Base-by-base conservation (phyloP, 2,329 filamentous ascomycete species). In the Claviceps sp. region DNA sequence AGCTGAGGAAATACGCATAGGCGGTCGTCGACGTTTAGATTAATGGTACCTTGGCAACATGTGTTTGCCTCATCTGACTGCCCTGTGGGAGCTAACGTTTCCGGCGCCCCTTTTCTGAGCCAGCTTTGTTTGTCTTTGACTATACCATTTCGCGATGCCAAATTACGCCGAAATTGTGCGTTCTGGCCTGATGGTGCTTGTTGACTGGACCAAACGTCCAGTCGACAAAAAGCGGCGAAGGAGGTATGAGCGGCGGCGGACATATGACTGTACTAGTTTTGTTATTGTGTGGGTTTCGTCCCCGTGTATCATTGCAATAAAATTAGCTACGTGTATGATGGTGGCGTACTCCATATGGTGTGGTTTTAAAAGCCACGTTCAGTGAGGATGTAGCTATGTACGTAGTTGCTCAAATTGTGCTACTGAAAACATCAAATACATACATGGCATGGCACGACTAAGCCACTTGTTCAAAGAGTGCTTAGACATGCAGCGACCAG, bases 1-100 rank as follows among this genome's bases (percentile, higher is more conserved):
- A 68, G 66, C 53, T 68, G 48, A 63, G 66, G 44, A 65, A 66
- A 58, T 68, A 68, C 53, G 62, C 58, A 24, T 67, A 54, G 62
- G 43, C 49, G 14, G 20, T 34, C 18, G 11, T 41, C 24, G n/a
- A 49, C 22, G 47, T 2, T n/a, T 34, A 5, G n/a, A 34, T 34
- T 34, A 34, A 34, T 34, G 11, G 9, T 34, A 34, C 9, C 9
- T 11, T 34, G 3, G 4, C 9, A 34, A 34, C 30, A 11, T 11
- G 8, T 34, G 30, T 34, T 34, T 34, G 30, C 11, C 30, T 34
- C 30, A 34, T 34, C 30, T 34, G 8, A 34, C 9, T 34, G 30
- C 30, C 30, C 30, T 4, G 13, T 13, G 34, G 7, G 34, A 22
- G 18, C 14, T n/a, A 18, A 14, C 11, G 43, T 45, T 43, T 7